A percentile compares a stretch with the other conserved stretches of the same genome.
Evolutionary conservation across 345 rosid genomes (phyloP).

Genomic region (Angophora floribunda): DNA sequence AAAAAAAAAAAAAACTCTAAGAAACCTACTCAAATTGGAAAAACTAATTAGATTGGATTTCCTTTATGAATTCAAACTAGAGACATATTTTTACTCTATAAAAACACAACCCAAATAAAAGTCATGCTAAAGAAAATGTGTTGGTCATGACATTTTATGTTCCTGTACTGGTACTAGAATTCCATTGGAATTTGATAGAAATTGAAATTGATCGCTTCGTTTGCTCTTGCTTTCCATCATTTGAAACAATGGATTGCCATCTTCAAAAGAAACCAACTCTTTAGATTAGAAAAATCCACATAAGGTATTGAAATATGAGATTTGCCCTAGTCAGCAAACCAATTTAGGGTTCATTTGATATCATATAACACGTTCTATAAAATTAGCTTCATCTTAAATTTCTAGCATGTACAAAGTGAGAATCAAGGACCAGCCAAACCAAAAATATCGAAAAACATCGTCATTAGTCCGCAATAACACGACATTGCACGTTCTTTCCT

Average conservation of each 20-base stretch:
- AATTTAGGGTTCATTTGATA: not conserved
- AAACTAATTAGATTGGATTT: not conserved
- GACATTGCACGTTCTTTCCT: not conserved
- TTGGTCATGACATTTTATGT: not conserved
- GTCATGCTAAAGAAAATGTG: not conserved
- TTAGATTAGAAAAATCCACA: too few species aligned
- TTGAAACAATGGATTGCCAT: too few species aligned
- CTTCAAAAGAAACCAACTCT: too few species aligned
- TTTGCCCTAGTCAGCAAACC: not conserved
- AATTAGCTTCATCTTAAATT: not conserved
- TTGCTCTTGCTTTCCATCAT: too few species aligned
- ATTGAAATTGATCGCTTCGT: too few species aligned
- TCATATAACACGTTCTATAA: not conserved
- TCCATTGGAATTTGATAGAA: not conserved
- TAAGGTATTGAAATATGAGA: not conserved
- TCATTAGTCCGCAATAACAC: not conserved
- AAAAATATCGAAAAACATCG: too few species aligned
- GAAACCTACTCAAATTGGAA: not conserved
- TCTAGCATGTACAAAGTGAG: not conserved
- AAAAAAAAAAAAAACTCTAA: too few species aligned
- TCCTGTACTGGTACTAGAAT: not conserved
- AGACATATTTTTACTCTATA: not conserved
- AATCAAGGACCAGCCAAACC: not conserved
- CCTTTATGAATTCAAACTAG: not conserved
- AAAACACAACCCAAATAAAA: not conserved